A percentile compares a stretch with the other conserved stretches of the same genome.
Conservation (phyloP, 345 rosid genomes). For the Lumnitzera littorea region DNA sequence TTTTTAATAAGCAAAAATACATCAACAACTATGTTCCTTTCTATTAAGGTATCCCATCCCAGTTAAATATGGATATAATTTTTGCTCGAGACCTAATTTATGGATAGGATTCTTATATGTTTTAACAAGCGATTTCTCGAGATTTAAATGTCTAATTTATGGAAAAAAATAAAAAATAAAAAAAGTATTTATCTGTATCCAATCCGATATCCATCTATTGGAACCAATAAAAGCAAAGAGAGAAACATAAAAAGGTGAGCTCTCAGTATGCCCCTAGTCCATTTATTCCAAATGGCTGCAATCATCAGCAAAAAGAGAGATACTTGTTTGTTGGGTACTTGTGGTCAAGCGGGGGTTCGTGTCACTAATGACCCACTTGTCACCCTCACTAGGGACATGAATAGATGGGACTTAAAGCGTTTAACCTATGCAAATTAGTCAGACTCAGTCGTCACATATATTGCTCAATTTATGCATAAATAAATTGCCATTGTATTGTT, state of each 20-base stretch:
- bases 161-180: too few species aligned
- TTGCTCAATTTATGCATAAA: conserved; percentile 16
- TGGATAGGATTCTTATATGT: too few species aligned
- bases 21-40: background rate
- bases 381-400: conserved; percentile 33
- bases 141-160: too few species aligned
- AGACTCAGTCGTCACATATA: conserved; percentile 5
- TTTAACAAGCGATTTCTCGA: too few species aligned
- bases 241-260: conserved; percentile 5
- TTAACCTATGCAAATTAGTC: conserved; percentile 28
- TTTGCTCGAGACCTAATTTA: too few species aligned
- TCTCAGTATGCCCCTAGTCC: conserved; percentile 12
- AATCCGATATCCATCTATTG: background rate
- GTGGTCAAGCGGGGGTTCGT: conserved; percentile 45
- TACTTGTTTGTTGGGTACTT: conserved; percentile 18
- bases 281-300: conserved; percentile 27
- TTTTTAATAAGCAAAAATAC: background rate
- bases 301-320: conserved; percentile 32
- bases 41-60: too few species aligned
- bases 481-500: conserved; percentile 1
- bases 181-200: too few species aligned
- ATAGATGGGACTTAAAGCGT: conserved; percentile 49
- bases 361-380: conserved; percentile 25
- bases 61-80: too few species aligned
- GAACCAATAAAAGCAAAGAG: conserved; percentile 6